These are phyloP conservation scores for Fusarium tupiense DNA, from an alignment of 2,329 filamentous ascomycete genomes.

Conservation along the genomic window DNA sequence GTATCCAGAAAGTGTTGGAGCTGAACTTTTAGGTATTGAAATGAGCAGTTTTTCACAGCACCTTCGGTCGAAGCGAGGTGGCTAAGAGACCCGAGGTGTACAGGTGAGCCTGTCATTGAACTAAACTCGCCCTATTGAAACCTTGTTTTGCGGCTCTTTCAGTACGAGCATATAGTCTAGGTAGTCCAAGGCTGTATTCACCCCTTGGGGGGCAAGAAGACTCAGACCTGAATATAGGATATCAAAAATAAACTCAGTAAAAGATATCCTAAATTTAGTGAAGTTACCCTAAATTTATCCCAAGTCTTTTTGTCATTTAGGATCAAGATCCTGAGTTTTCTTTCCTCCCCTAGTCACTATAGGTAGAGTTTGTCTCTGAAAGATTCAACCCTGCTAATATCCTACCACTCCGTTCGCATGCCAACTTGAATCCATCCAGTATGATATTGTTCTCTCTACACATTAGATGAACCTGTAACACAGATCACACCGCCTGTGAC, in stretches of 20 bases:
- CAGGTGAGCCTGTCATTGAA: neutral
- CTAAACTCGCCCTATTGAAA: neutral
- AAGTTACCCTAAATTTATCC: too few relatives aligned
- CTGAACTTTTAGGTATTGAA: neutral
- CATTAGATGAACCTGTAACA: conserved; percentile 1
- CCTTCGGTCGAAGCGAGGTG: neutral
- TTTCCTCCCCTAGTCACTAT: too few relatives aligned
- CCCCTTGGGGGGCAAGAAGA: too few relatives aligned
- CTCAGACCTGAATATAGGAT: too few relatives aligned
- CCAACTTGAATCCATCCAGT: neutral
- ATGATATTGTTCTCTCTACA: conserved; percentile 12
- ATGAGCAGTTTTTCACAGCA: neutral
- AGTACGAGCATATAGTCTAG: neutral
- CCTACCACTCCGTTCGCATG: neutral
- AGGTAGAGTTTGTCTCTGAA: neutral
- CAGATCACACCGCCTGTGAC: neutral
- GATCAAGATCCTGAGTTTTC: too few relatives aligned
- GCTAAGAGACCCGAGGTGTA: neutral
- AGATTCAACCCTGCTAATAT: neutral
- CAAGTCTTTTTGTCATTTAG: too few relatives aligned
- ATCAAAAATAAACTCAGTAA: too few relatives aligned
- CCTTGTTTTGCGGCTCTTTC: conserved; percentile 4
- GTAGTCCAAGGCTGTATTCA: neutral
- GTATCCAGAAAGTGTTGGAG: neutral
- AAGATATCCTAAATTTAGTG: too few relatives aligned